phyloP scores from a whole-genome alignment of 2,329 filamentous ascomycete species.

The Ceratocystis harringtonii region DNA sequence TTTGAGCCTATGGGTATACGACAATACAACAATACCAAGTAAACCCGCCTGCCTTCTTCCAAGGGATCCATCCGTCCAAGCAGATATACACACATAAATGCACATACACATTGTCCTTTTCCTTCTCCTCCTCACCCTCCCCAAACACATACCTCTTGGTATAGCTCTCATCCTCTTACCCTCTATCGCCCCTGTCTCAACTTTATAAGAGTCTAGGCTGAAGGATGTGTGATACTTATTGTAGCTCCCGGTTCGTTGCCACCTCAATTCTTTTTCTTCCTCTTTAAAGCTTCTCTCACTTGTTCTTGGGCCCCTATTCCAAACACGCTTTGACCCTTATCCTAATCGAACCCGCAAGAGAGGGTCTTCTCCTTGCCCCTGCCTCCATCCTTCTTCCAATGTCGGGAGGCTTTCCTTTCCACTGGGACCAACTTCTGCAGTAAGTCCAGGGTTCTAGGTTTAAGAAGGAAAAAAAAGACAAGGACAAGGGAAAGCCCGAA shows the following conservation, averaged over 20 bases:
- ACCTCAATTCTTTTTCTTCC: neutral
- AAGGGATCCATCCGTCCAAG: neutral
- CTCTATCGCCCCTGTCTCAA: neutral
- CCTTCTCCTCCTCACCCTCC: too few species aligned
- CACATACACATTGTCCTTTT: too few species aligned
- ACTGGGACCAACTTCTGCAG: neutral
- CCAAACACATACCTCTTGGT: too few species aligned
- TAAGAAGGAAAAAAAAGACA: neutral
- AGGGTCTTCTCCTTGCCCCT: neutral
- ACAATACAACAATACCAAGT: neutral
- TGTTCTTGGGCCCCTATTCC: neutral
- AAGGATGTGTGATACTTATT: neutral
- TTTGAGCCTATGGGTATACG: neutral
- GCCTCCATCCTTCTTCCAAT: neutral
- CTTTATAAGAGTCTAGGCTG: neutral
- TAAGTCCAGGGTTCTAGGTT: neutral
- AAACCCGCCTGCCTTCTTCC: neutral
- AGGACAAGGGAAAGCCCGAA: neutral
- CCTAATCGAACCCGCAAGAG: neutral
- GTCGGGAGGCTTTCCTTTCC: conserved; percentile 6
- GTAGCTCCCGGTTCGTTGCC: neutral
- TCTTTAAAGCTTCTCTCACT: neutral
- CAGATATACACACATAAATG: neutral
- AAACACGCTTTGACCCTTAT: neutral
- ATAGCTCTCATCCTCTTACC: neutral